Base-by-base conservation (phyloP, 129 eudicot genomes). In the Tagetes erecta region DNA sequence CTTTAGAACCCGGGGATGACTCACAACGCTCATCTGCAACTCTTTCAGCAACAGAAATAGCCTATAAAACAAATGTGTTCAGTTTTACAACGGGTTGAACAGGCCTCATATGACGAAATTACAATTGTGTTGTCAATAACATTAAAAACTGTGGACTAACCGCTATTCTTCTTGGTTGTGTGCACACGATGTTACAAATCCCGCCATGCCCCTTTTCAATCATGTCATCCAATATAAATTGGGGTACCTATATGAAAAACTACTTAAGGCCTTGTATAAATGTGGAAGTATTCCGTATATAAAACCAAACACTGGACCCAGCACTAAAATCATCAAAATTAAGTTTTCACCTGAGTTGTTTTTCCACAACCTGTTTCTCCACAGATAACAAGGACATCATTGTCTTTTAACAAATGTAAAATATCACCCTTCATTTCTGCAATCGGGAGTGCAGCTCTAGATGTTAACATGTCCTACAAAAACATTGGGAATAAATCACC, bases 311-410 rank as follows among this genome's bases (percentile, higher is more conserved):
- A 68, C 42, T 57, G 57, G 58, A 73, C 70, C 50, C 14, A 8
- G 66, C 67, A 41, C 42, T 65, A n/a, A 53, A 49, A 65, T 8
- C 73, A 66, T 57, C 20, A 58, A 74, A 79, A 62, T 35, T 71
- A 13, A 70, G 55, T 57, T 62, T 40, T 81, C 63, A 94, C 98
- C 98, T 94, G 98, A 55, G 98, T 94, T 50, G 98, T 94, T 88
- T 94, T 94, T 46, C 98, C 98, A 70, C 93, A 94, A 50, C 98
- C 98, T 55, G 98, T 94, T 79, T 94, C 98, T 55, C 98, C 98
- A 80, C 91, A 94, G 62, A 94, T 83, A 64, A 94, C 98, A 78
- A 94, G 84, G 59, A 88, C 97, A 75, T 94, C 82, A 33, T 86
- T 88, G 80, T 90, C 87, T 81, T 84, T 88, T 71, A 94, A 80